Conservation (phyloP, 1,284 basidiomycete species). For the Thecaphora frezii region DNA sequence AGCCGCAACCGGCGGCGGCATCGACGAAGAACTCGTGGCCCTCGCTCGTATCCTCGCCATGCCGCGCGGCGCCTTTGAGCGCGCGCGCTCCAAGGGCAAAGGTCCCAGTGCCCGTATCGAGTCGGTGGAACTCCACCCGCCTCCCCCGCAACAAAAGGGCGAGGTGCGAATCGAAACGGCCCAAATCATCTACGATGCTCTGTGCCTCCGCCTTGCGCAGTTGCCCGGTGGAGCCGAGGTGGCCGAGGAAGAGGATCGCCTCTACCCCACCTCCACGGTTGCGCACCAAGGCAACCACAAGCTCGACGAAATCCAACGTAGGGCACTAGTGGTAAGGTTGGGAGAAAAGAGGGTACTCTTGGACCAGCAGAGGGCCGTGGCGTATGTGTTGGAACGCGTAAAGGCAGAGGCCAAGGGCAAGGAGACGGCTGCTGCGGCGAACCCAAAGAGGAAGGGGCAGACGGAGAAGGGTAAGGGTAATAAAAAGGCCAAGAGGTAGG, state of each 20-base stretch:
- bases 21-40: conserved; percentile 71
- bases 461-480: no score
- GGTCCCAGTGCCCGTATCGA: conserved; percentile 76
- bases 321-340: conserved; percentile 73
- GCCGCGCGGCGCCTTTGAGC: conserved; percentile 69
- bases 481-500: no score
- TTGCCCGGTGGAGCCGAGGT: conserved; percentile 16
- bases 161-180: conserved; percentile 11
- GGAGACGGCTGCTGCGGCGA: no score
- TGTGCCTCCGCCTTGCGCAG: conserved; percentile 22
- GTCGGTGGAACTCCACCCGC: conserved; percentile 35
- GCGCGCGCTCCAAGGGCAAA: conserved; percentile 70
- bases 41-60: conserved; percentile 73
- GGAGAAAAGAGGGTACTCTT: conserved; percentile 76
- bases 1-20: conserved; percentile 62
- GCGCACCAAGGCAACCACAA: background rate
- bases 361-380: conserved; percentile 35
- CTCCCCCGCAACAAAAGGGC: background rate
- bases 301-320: conserved; percentile 52
- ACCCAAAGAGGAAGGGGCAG: no score
- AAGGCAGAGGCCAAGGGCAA: conserved; percentile 13
- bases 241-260: conserved; percentile 66
- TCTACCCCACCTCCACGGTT: conserved; percentile 39
- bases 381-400: conserved; percentile 22
- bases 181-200: conserved; percentile 28